Percentiles rank a stretch among this genome's conserved stretches.
phyloP scores from a whole-genome alignment of 2,329 filamentous ascomycete species.

The Paraconiothyrium sp. region DNA sequence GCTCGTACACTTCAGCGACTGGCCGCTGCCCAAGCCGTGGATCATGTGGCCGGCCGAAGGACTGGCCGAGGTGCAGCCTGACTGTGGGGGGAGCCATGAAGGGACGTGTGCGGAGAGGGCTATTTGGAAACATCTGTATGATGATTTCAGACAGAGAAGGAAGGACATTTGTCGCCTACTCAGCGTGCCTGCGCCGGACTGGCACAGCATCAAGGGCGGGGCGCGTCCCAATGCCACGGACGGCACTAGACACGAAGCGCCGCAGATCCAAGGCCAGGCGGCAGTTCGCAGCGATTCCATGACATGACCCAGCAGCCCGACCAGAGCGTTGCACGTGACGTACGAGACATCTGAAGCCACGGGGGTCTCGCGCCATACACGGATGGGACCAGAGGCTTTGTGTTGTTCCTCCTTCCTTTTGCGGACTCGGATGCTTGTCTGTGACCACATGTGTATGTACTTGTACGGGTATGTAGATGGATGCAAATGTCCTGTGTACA shows the following conservation, averaged over 20 bases:
- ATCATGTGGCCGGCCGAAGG: conserved; percentile 57
- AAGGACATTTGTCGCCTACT: conserved; percentile 52
- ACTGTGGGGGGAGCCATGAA: conserved; percentile 49
- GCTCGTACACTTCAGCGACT: conserved; percentile 76
- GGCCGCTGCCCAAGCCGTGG: conserved; percentile 75
- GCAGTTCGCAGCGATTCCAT: conserved; percentile 3
- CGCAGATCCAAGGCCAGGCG: conserved; percentile 23
- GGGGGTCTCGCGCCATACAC: conserved; percentile 11
- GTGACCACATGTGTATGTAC: neutral
- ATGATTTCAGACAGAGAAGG: conserved; percentile 54
- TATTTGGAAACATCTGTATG: conserved; percentile 57
- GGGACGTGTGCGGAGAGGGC: conserved; percentile 50
- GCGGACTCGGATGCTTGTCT: neutral
- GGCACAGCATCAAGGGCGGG: conserved; percentile 40
- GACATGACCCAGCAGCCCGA: too few relatives aligned
- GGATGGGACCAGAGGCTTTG: neutral
- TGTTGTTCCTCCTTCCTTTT: neutral
- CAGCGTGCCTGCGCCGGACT: conserved; percentile 52
- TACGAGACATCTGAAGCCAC: neutral
- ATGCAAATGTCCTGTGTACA: neutral
- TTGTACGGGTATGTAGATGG: conserved; percentile 4
- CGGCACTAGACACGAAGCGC: conserved; percentile 34
- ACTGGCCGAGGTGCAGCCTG: conserved; percentile 56
- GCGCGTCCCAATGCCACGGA: conserved; percentile 33
- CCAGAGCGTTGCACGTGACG: conserved; percentile 15